Evolutionary conservation across 106 monocot species (phyloP), one percentile per base, ranked within the genome.

Genomic region (Hemerocallis citrina): DNA sequence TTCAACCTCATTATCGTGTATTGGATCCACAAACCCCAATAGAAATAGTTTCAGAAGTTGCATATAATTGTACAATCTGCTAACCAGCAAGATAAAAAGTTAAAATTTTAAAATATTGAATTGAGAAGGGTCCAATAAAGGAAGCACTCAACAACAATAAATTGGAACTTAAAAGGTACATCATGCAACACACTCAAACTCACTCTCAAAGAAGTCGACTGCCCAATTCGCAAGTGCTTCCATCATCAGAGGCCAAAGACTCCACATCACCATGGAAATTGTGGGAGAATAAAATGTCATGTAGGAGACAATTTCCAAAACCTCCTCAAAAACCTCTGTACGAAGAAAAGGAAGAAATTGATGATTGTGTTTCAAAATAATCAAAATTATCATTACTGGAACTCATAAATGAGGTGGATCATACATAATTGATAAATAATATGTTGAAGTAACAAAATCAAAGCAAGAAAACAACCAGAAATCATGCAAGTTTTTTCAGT

Each of bases 181-280:
- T n/a, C n/a, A n/a, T n/a, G n/a, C n/a, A 38, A 30, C 0, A n/a
- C n/a, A n/a, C n/a, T n/a, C n/a, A n/a, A n/a, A 64, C 87, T 70
- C 72, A 89, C 89, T 95, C 33, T 90, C 86, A 74, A 95, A 95
- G 73, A 73, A 95, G 76, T 95, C 95, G 33, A 95, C 80, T 48
- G 89, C 95, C 95, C 95, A 95, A 31, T 95, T 86, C 41, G 52
- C 72, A 69, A 90, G 95, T 31, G 95, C 83, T 61, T 86, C 90
- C 55, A 90, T 74, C 72, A 96, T 86, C 64, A 95, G 76, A 30
- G 90, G 95, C 95, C 95, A 96, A 5, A 96, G 86, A 57, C 80
- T 77, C 95, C 95, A 96, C 95, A 96, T 84, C 49, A 90, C 90
- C 75, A 90, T 43, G 16, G 95, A 96, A 48, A 96, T 90, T 47